Conservation (phyloP, 148 eudicot species). For the Simmondsia chinensis region DNA sequence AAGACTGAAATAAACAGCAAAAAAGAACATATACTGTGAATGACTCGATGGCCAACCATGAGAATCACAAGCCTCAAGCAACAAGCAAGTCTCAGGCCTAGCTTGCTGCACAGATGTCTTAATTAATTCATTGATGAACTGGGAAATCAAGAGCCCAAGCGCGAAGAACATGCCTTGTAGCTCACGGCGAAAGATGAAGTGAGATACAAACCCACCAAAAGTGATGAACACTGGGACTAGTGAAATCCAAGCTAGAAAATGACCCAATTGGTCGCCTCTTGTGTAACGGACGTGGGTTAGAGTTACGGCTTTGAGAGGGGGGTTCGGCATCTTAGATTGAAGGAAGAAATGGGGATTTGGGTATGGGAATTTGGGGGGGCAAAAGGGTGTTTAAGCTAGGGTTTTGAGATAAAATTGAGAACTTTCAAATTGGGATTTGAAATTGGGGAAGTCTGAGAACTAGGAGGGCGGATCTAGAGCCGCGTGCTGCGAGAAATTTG, state of each 20-base stretch:
- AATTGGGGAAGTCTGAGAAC: too few species aligned
- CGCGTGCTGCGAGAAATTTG: too few species aligned
- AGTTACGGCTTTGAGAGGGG: conserved; percentile 61
- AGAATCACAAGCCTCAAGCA: conserved; percentile 82
- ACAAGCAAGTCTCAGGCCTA: conserved; percentile 66
- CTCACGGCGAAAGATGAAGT: conserved; percentile 86
- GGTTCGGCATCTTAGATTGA: conserved; percentile 21
- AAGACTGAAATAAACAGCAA: conserved; percentile 58
- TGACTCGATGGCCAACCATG: conserved; percentile 97
- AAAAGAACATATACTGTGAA: conserved; percentile 82
- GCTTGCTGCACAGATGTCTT: conserved; percentile 60
- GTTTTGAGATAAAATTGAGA: too few species aligned
- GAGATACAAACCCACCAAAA: conserved; percentile 67
- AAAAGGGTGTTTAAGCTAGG: too few species aligned
- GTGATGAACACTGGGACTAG: conserved; percentile 76
- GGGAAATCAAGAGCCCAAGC: conserved; percentile 60
- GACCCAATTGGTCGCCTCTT: conserved; percentile 67
- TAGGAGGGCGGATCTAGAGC: too few species aligned
- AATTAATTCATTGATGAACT: conserved; percentile 59
- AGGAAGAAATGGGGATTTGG: too few species aligned
- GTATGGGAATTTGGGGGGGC: not conserved
- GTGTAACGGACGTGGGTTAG: conserved; percentile 84
- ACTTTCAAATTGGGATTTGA: too few species aligned
- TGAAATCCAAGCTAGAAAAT: conserved; percentile 79
- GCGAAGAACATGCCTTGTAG: conserved; percentile 69